phyloP scores from a whole-genome alignment of 2,329 filamentous ascomycete species.

The Coniochaeta pulveracea region DNA sequence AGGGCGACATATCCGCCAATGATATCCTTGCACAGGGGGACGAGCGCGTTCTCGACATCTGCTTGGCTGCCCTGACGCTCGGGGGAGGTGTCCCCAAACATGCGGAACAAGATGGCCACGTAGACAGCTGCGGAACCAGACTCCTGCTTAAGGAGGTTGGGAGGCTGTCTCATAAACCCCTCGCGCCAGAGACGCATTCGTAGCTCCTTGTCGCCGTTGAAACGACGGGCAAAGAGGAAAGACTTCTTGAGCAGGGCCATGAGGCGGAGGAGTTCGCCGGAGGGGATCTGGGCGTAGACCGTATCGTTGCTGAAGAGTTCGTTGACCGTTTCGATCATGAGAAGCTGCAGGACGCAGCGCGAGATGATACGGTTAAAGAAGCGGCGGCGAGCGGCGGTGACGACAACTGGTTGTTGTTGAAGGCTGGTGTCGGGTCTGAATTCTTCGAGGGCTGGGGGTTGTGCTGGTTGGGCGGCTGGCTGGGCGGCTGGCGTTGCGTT shows the following conservation, averaged over 20 bases:
- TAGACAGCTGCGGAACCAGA: conserved; percentile 88
- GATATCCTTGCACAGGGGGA: conserved; percentile 92
- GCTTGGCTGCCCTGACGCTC: conserved; percentile 69
- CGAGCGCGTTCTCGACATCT: conserved; percentile 82
- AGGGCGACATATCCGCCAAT: conserved; percentile 74
- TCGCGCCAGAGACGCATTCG: conserved; percentile 91
- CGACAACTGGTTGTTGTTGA: conserved; percentile 81
- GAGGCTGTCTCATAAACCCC: conserved; percentile 99
- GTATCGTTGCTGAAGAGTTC: conserved; percentile 96
- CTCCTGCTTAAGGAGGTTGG: conserved; percentile 95
- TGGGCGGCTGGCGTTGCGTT: too few relatives aligned
- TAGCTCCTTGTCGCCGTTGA: conserved; percentile 95
- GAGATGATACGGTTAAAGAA: conserved; percentile 99
- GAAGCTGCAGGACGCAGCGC: conserved; percentile 88
- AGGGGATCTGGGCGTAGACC: conserved; percentile 89
- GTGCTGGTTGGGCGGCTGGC: conserved; percentile 19
- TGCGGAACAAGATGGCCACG: conserved; percentile 87
- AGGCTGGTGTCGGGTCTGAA: conserved; percentile 68
- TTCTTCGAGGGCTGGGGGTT: conserved; percentile 58
- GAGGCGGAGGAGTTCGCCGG: conserved; percentile 73
- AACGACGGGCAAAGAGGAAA: conserved; percentile 91
- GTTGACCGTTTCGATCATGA: conserved; percentile 99
- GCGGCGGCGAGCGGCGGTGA: conserved; percentile 81
- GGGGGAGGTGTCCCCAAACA: conserved; percentile 85
- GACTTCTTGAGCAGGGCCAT: conserved; percentile 94